Base-by-base conservation (phyloP, 106 monocot genomes). In the Dendrobium officinale region DNA sequence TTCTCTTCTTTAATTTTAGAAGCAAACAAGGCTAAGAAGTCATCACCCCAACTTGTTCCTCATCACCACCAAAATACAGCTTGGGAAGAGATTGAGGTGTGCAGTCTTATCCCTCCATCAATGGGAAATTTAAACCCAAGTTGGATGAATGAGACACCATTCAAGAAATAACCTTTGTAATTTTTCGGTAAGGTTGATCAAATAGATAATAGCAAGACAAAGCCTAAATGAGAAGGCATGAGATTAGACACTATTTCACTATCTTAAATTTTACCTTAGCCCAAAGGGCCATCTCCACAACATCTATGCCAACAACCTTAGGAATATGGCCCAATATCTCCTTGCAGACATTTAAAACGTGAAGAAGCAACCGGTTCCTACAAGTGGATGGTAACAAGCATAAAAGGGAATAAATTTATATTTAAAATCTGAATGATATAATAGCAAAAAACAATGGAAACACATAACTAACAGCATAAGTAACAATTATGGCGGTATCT, bases 261-360 rank as follows among this genome's bases (percentile, higher is more conserved):
- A 31, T 68, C 27, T 68, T 29, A 27, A 47, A 67, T 59, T 77
- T 59, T 61, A 99, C 98, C 95, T 99, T 95, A 58, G 95, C 98
- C 98, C 98, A 99, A 80, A 99, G 95, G 87, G 98, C 98, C 91
- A 99, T 88, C 81, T 99, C 98, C 51, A 99, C 98, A 73, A 99
- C 91, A 81, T 99, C 98, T 85, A 99, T 87, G 29, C 98, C 98
- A 84, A 95, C 91, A 85, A 99, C 85, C 87, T 91, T 99, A 20
- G 98, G 98, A 78, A 95, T 89, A 72, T 85, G 88, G 75, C 89
- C 88, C 45, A 88, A 79, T 80, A 87, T 89, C 80, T 95, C 98
- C 84, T 93, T 99, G 87, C 95, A 94, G 82, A 95, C 88, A 83
- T 95, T 91, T 83, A 99, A 87, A 75, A 99, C 83, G 74, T 79